These are phyloP conservation scores for Calamus simplicifolius DNA, from an alignment of 176 grass and related monocot species.

Conservation along the genomic window DNA sequence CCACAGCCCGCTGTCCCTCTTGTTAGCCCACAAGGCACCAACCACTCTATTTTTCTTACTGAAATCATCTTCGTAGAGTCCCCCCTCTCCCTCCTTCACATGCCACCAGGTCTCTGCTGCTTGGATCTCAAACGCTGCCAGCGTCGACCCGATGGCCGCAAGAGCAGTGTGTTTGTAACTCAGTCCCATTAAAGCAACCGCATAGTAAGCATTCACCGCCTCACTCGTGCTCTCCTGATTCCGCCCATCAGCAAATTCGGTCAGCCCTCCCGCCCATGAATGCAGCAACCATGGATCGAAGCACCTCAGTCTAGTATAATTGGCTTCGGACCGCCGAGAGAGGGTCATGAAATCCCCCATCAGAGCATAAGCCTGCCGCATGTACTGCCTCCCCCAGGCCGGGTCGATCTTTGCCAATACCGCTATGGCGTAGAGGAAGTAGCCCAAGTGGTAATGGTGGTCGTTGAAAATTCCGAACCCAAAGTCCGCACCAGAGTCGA, in stretches of 20 bases:
- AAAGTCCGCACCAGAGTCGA: conserved; percentile 76
- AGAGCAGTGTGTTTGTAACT: conserved; percentile 78
- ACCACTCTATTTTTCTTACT: conserved; percentile 46
- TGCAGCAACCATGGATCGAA: conserved; percentile 97
- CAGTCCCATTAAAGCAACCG: conserved; percentile 60
- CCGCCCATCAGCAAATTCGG: conserved; percentile 85
- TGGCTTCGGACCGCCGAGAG: conserved; percentile 36
- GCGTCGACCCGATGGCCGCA: conserved; percentile 43
- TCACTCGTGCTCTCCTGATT: conserved; percentile 98
- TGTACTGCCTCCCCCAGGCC: conserved; percentile 76
- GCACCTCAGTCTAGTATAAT: conserved; percentile 55
- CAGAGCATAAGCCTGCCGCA: conserved; percentile 79
- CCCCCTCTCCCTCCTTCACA: conserved; percentile 37
- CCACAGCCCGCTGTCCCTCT: conserved; percentile 95
- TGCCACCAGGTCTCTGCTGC: conserved; percentile 96
- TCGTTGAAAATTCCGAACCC: conserved; percentile 93
- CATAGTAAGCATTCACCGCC: conserved; percentile 90
- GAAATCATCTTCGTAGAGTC: conserved; percentile 81
- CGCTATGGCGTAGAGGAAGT: conserved; percentile 88
- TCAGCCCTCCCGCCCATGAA: conserved; percentile 89
- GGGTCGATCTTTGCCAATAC: conserved; percentile 88
- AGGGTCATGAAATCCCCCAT: conserved; percentile 88
- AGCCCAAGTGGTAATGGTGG: conserved; percentile 96
- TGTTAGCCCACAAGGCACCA: conserved; percentile 89
- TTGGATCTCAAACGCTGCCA: conserved; percentile 53